Conservation (phyloP, 305 asterid genomes). For the Nicotiana rustica region DNA sequence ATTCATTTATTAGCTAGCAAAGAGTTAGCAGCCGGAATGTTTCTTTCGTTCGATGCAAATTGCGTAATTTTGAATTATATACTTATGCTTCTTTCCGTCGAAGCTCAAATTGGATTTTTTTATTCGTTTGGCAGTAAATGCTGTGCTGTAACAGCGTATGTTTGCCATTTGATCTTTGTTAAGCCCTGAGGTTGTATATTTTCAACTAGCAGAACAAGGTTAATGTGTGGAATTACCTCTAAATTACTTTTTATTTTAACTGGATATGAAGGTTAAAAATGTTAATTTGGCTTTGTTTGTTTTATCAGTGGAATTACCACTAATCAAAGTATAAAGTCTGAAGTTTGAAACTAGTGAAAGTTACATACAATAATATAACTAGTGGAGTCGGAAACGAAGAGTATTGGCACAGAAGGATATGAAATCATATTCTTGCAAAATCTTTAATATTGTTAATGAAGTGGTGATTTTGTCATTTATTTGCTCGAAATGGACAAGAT, state of each 20-base stretch:
- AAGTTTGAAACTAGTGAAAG: constrained; percentile 22
- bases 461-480: neutral
- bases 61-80: neutral
- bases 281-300: neutral
- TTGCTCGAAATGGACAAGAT: neutral
- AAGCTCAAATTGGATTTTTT: neutral
- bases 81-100: neutral
- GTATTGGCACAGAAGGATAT: neutral
- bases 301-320: neutral
- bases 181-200: neutral
- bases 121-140: neutral
- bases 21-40: neutral
- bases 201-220: neutral
- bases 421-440: constrained; percentile 18
- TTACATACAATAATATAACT: neutral
- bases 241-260: neutral
- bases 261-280: too few species aligned
- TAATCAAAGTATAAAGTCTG: neutral
- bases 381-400: neutral
- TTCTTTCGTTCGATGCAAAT: neutral
- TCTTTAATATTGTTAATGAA: neutral
- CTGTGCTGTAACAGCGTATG: neutral
- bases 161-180: neutral
- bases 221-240: neutral
- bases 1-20: neutral